Conservation (phyloP, 1,139 yeast species). For the Meyerozyma guilliermondii region DNA sequence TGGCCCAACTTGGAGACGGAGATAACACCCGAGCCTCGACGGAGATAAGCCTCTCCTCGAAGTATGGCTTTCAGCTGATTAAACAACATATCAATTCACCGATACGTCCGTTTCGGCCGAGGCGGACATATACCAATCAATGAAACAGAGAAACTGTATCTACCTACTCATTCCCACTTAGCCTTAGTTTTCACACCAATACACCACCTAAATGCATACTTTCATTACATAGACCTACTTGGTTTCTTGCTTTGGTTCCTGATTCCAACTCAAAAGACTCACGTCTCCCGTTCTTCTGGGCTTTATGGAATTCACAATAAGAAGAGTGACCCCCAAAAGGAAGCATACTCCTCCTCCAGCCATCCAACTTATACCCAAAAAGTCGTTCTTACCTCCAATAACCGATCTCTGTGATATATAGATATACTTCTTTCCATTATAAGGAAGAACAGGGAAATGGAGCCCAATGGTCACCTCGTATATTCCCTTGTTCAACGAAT, state of each 20-base stretch:
- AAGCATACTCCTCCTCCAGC: constrained; percentile 90
- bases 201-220: neutral
- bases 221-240: neutral
- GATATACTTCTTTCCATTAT: constrained; percentile 76
- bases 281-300: constrained; percentile 78
- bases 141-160: too few species aligned
- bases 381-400: constrained; percentile 85
- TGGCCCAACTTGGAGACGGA: too few species aligned
- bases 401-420: constrained; percentile 81
- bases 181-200: neutral
- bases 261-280: constrained; percentile 68
- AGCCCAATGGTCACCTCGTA: constrained; percentile 72
- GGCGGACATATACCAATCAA: too few species aligned
- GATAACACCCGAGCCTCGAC: too few species aligned
- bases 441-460: constrained; percentile 84
- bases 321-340: constrained; percentile 51
- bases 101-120: too few species aligned
- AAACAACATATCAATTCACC: too few species aligned
- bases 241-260: constrained; percentile 21
- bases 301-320: constrained; percentile 55
- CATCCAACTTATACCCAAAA: constrained; percentile 85
- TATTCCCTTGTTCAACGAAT: constrained; percentile 55
- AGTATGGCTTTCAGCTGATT: too few species aligned
- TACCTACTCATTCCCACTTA: neutral
- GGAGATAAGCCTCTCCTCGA: too few species aligned